phyloP scores from a whole-genome alignment of 331 rosid species.

The Acacia concinna region DNA sequence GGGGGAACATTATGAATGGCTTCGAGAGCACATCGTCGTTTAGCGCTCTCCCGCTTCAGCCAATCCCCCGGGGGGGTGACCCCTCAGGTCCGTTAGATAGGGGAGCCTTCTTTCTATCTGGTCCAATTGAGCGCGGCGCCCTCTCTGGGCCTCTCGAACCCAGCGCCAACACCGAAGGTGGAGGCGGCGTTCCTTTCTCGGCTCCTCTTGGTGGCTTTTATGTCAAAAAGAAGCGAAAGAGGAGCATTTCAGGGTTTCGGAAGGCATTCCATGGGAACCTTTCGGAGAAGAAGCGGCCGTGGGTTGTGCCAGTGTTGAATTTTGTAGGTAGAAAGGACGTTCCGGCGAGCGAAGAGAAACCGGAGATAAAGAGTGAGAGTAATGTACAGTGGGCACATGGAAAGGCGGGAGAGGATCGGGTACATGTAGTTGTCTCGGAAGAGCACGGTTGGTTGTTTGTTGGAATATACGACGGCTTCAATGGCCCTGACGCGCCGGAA shows the following conservation, averaged over 20 bases:
- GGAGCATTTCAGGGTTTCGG: constrained; percentile 61
- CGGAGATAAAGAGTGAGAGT: constrained; percentile 44
- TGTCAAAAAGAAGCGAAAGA: constrained; percentile 59
- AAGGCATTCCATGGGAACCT: constrained; percentile 70
- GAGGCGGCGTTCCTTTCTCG: constrained; percentile 65
- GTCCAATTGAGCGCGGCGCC: constrained; percentile 82
- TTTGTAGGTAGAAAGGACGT: constrained; percentile 63
- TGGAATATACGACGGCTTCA: constrained; percentile 87
- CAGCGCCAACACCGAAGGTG: constrained; percentile 31
- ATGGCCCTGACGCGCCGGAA: constrained; percentile 92
- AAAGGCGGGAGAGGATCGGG: constrained; percentile 94
- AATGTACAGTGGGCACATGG: constrained; percentile 90
- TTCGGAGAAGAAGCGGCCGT: constrained; percentile 81
- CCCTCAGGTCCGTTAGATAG: constrained; percentile 65
- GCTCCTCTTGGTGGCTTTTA: constrained; percentile 73
- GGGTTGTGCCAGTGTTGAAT: constrained; percentile 86
- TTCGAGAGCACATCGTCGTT: constrained; percentile 77
- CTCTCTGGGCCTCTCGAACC: constrained; percentile 81
- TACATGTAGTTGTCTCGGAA: constrained; percentile 85
- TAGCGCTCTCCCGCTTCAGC: constrained; percentile 76
- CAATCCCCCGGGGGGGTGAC: constrained; percentile 54
- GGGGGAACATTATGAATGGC: constrained; percentile 61
- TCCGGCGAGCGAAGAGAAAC: constrained; percentile 48
- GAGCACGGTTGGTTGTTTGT: constrained; percentile 92
- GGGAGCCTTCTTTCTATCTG: constrained; percentile 82